Base-by-base conservation (phyloP, 176 grass and related monocot genomes). In the Dendrocalamus sinicus region DNA sequence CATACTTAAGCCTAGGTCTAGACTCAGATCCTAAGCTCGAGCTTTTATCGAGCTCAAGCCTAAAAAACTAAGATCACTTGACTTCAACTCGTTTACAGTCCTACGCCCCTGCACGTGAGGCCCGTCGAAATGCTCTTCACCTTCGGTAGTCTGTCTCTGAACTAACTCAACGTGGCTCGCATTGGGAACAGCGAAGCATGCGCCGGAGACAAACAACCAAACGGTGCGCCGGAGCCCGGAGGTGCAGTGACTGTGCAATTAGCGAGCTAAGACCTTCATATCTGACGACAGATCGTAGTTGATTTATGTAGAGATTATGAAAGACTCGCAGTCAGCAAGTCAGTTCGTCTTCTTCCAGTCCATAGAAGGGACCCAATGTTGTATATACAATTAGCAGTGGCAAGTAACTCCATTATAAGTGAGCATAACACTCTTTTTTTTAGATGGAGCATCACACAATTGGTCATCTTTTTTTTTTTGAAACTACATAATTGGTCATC, bases 161-260 rank as follows among this genome's bases (percentile, higher is more conserved):
- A 51, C 81, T 66, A 26, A 52, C 24, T 13, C 28, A 17, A 12
- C 28, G 19, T 66, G 82, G 43, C 19, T 17, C 8, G 54, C 28
- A 28, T 32, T 16, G 45, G 81, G 81, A 84, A 84, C 70, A 65
- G 57, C 17, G 17, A 74, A n/a, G 81, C 70, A 48, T 50, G 54
- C 80, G 20, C 3, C 23, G 12, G 32, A 50, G 43, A 23, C 69
- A 63, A 70, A 46, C 70, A 45, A 61, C 53, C 53, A 45, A 52
- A 19, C 66, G 67, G 35, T 43, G 39, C n/a, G 13, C 41, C 14
- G 40, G n/a, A 78, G 57, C 43, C 58, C 15, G 59, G 76, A 50
- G 9, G 23, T 35, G 63, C 24, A 7, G 63, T 12, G 28, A 64
- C 61, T 11, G 63, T 10, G 24, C 7, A 62, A 46, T 58, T 14